These are phyloP conservation scores for Paraconiothyrium sp. DNA, from an alignment of 2,329 filamentous ascomycete species.

Conservation along the genomic window DNA sequence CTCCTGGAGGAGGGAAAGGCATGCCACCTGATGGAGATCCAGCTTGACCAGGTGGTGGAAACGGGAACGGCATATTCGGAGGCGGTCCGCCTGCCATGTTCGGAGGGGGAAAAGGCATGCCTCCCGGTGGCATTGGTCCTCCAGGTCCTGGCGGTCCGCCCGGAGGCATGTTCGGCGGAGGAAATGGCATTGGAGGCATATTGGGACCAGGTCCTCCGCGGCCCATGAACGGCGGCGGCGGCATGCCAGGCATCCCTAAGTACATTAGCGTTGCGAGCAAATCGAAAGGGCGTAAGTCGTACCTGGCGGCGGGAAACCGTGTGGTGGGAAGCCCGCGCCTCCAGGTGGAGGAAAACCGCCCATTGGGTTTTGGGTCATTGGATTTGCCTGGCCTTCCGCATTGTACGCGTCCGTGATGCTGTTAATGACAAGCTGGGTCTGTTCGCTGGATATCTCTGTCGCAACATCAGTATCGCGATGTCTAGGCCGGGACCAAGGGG, in stretches of 20 bases:
- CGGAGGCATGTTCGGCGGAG: slow-evolving; percentile 29
- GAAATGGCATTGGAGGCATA: slow-evolving; percentile 42
- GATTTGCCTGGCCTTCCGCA: slow-evolving; percentile 91
- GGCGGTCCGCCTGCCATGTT: slow-evolving; percentile 41
- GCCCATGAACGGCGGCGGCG: slow-evolving; percentile 53
- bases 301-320: slow-evolving; percentile 52
- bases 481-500: not conserved
- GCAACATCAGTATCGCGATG: slow-evolving; percentile 9
- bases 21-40: slow-evolving; percentile 46
- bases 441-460: slow-evolving; percentile 94
- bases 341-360: slow-evolving; percentile 61
- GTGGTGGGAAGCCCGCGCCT: slow-evolving; percentile 63
- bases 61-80: slow-evolving; percentile 43
- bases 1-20: slow-evolving; percentile 52
- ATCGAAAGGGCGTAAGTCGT: slow-evolving; percentile 31
- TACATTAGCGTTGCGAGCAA: slow-evolving; percentile 29
- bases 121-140: slow-evolving; percentile 34
- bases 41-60: slow-evolving; percentile 44
- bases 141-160: slow-evolving; percentile 27
- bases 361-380: slow-evolving; percentile 69
- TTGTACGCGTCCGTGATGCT: slow-evolving; percentile 96
- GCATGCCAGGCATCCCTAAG: slow-evolving; percentile 42
- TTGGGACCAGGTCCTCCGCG: slow-evolving; percentile 48
- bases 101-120: slow-evolving; percentile 41
- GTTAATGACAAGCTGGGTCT: slow-evolving; percentile 98